These are phyloP conservation scores for Calonectria pauciramosa DNA, from an alignment of 2,329 filamentous ascomycete species.

Conservation along the genomic window DNA sequence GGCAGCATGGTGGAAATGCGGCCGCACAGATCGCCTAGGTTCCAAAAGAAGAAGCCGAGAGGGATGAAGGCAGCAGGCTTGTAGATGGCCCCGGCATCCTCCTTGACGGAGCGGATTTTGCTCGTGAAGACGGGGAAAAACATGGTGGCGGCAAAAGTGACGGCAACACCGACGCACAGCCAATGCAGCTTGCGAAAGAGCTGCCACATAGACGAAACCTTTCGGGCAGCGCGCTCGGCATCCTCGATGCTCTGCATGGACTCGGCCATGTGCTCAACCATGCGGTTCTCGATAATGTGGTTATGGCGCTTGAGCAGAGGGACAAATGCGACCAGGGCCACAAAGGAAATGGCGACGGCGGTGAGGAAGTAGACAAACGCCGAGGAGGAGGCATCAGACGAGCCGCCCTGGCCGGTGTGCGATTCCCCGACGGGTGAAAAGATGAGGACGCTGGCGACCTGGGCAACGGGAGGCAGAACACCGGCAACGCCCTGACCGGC, in stretches of 20 bases:
- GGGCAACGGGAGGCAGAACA: slow-evolving; percentile 87
- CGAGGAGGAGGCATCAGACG: slow-evolving; percentile 60
- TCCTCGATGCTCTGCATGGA: slow-evolving; percentile 66
- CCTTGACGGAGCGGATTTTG: slow-evolving; percentile 66
- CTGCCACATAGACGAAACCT: slow-evolving; percentile 67
- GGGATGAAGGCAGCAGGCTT: slow-evolving; percentile 87
- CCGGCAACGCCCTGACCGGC: slow-evolving; percentile 92
- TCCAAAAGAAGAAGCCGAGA: slow-evolving; percentile 93
- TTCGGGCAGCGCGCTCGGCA: slow-evolving; percentile 65
- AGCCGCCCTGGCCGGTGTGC: slow-evolving; percentile 33
- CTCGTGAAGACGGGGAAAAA: slow-evolving; percentile 93
- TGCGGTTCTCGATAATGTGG: slow-evolving; percentile 64
- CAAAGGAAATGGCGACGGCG: slow-evolving; percentile 80
- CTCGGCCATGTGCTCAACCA: slow-evolving; percentile 63
- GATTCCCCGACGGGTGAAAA: slow-evolving; percentile 56
- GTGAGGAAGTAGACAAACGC: slow-evolving; percentile 94
- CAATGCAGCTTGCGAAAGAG: slow-evolving; percentile 85
- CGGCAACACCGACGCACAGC: slow-evolving; percentile 81
- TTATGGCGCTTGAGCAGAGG: slow-evolving; percentile 76
- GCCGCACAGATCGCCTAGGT: slow-evolving; percentile 86
- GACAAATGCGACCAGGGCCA: slow-evolving; percentile 80
- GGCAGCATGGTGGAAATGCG: slow-evolving; percentile 76
- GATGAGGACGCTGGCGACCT: slow-evolving; percentile 84
- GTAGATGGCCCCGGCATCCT: slow-evolving; percentile 68
- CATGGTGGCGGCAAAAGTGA: slow-evolving; percentile 91